Evolutionary conservation across 257 asterid genomes (phyloP).

Genomic region (Ocimum tenuiflorum): DNA sequence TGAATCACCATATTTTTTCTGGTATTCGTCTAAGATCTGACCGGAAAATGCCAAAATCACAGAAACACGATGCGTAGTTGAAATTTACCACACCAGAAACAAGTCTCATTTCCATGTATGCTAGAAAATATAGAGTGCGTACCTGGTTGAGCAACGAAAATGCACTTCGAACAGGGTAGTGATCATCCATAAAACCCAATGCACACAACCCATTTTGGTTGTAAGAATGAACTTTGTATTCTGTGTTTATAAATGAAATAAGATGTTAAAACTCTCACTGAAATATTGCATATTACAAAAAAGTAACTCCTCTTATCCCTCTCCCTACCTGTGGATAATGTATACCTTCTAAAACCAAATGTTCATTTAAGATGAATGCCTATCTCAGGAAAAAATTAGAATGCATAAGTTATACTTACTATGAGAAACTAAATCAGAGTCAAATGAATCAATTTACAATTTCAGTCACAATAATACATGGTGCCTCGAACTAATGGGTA

Average conservation of each 20-base stretch:
- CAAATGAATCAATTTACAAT: neutral
- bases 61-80: no score
- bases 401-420: neutral
- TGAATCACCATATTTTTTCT: no score
- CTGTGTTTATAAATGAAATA: slow-evolving; percentile 24
- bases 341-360: neutral
- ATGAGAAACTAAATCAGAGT: neutral
- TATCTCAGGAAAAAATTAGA: neutral
- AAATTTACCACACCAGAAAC: no score
- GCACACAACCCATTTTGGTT: slow-evolving; percentile 74
- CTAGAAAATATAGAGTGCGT: neutral
- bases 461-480: neutral
- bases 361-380: neutral
- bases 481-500: neutral
- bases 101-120: no score
- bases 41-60: no score
- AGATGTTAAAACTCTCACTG: slow-evolving; percentile 2
- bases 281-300: no score
- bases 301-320: no score
- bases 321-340: no score
- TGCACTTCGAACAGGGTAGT: slow-evolving; percentile 89
- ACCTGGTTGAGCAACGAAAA: slow-evolving; percentile 90
- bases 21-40: no score
- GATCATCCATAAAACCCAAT: slow-evolving; percentile 87
- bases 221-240: slow-evolving; percentile 81